phyloP scores from a whole-genome alignment of 2,329 filamentous ascomycete species.

The Cladosporium sp. region DNA sequence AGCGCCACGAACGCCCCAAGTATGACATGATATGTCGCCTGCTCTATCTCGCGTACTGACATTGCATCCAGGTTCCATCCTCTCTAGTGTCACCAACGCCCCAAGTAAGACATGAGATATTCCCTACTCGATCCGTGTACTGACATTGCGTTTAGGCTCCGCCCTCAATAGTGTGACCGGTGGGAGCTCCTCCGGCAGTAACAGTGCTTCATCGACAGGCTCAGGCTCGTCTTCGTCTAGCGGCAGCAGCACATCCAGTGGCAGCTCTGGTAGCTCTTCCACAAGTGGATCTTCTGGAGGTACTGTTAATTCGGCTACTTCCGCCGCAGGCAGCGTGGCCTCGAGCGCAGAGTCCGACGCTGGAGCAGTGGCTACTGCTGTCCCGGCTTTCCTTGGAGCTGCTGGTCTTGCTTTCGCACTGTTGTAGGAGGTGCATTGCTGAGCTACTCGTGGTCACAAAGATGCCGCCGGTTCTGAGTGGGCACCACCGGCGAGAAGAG shows the following conservation, averaged over 20 bases:
- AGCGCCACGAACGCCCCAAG: conserved; percentile 8
- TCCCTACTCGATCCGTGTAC: too few relatives aligned
- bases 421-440: background rate
- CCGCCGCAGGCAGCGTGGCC: background rate
- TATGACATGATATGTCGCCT: background rate
- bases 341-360: background rate
- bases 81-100: too few relatives aligned
- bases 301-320: background rate
- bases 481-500: too few relatives aligned
- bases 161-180: conserved; percentile 10
- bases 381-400: conserved; percentile 1
- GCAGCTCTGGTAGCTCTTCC: background rate
- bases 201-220: background rate
- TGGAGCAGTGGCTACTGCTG: background rate
- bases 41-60: too few relatives aligned
- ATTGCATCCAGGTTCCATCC: background rate
- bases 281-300: background rate
- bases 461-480: too few relatives aligned
- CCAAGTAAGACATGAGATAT: too few relatives aligned
- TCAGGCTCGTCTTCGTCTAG: background rate
- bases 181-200: background rate
- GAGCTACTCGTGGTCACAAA: too few relatives aligned
- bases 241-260: background rate
- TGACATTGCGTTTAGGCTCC: too few relatives aligned
- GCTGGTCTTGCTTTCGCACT: conserved; percentile 1